A percentile compares a stretch with the other conserved stretches of the same genome.
Evolutionary conservation across 108 stramenopile species (phyloP).

Genomic region (Nitzschia putrida): DNA sequence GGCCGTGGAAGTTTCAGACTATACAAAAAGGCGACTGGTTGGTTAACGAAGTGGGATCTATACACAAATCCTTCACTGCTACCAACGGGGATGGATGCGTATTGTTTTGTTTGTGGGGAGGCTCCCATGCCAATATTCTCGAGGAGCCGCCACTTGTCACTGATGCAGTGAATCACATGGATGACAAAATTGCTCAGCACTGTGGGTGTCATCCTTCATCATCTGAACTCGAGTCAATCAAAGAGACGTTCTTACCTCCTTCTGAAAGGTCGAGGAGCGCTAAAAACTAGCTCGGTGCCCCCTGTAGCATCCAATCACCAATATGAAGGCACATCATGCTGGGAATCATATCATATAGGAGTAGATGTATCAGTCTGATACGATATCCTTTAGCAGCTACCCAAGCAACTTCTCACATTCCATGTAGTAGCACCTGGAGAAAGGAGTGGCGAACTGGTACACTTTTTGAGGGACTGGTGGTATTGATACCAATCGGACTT

Average conservation of each 20-base stretch:
- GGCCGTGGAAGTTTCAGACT: slow-evolving; percentile 30
- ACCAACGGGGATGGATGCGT: slow-evolving; percentile 38
- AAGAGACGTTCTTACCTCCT: slow-evolving; percentile 17
- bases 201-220: slow-evolving; percentile 17
- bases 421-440: no score
- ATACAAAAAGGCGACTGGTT: slow-evolving; percentile 30
- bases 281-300: not conserved
- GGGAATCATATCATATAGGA: no score
- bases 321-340: no score
- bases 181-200: not conserved
- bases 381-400: no score
- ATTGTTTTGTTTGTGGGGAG: slow-evolving; percentile 46
- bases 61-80: slow-evolving; percentile 48
- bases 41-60: slow-evolving; percentile 48
- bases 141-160: slow-evolving; percentile 7
- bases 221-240: not conserved
- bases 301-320: not conserved
- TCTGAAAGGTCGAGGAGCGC: not conserved
- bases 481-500: no score
- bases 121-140: slow-evolving; percentile 23
- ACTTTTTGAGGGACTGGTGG: no score
- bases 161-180: slow-evolving; percentile 12
- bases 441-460: no score
- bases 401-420: no score
- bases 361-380: no score